phyloP scores from a whole-genome alignment of 441 rosid species.

The Biscutella auriculata region DNA sequence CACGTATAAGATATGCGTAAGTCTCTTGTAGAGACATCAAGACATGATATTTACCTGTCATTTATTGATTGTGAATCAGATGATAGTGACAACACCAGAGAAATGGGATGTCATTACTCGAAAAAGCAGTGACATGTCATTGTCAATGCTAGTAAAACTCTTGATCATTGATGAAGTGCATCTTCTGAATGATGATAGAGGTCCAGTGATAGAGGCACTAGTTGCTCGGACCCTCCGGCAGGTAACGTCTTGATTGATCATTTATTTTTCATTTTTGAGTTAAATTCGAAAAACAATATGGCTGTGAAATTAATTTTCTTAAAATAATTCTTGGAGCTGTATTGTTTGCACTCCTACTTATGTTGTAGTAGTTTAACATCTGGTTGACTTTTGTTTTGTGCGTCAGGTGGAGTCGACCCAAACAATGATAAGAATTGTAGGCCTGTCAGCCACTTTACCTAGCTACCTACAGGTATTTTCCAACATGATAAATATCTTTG shows the following conservation, averaged over 20 bases:
- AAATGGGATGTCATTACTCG: constrained; percentile 99
- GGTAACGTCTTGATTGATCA: constrained; percentile 31
- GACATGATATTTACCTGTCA: constrained; percentile 16
- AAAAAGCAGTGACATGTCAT: constrained; percentile 96
- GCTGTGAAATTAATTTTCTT: constrained; percentile 4
- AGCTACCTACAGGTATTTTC: constrained; percentile 73
- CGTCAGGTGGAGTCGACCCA: constrained; percentile 94
- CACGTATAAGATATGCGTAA: neutral
- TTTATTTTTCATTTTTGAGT: constrained; percentile 9
- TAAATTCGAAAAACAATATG: constrained; percentile 4
- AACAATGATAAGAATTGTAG: constrained; percentile 95
- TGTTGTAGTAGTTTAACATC: constrained; percentile 1
- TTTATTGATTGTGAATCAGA: constrained; percentile 38
- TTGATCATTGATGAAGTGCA: constrained; percentile 96
- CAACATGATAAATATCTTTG: constrained; percentile 2
- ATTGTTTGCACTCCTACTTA: neutral
- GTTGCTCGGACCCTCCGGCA: constrained; percentile 98
- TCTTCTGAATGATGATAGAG: constrained; percentile 97
- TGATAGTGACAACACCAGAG: constrained; percentile 99
- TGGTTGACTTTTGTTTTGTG: constrained; percentile 13
- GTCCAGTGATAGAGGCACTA: constrained; percentile 92
- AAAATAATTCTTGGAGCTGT: neutral
- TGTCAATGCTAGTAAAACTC: constrained; percentile 94
- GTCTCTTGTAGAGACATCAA: constrained; percentile 9
- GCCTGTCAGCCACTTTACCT: constrained; percentile 96